phyloP scores from a whole-genome alignment of 2,329 filamentous ascomycete species.

The Colletotrichum magnum region DNA sequence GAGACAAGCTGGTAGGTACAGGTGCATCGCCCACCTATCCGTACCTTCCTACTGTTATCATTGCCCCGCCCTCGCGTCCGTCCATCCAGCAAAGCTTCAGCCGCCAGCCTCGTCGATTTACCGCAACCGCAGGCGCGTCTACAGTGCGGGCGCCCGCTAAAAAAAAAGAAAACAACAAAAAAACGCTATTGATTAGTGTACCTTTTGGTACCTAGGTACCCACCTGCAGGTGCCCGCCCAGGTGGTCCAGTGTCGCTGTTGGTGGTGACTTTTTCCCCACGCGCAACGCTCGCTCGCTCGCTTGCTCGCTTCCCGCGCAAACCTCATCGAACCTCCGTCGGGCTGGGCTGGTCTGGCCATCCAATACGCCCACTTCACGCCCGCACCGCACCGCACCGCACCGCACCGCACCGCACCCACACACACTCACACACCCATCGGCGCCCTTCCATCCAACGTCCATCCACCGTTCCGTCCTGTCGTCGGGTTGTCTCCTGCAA shows the following conservation, averaged over 20 bases:
- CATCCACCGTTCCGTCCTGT: slow-evolving; percentile 17
- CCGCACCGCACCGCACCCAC: slow-evolving; percentile 15
- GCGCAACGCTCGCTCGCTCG: slow-evolving; percentile 6
- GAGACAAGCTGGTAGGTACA: too few relatives aligned
- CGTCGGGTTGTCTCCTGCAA: slow-evolving; percentile 1
- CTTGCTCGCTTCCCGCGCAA: slow-evolving; percentile 28
- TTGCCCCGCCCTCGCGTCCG: background rate
- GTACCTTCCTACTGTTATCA: too few relatives aligned
- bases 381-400: slow-evolving; percentile 6
- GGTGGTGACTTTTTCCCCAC: slow-evolving; percentile 23
- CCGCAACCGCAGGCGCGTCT: background rate
- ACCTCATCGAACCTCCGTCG: slow-evolving; percentile 28
- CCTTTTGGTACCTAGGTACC: too few relatives aligned
- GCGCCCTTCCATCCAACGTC: slow-evolving; percentile 6
- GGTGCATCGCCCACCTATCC: too few relatives aligned
- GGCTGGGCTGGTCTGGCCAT: background rate
- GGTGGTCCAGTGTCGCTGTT: background rate
- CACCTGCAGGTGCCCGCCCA: background rate
- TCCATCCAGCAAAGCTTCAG: slow-evolving; percentile 23
- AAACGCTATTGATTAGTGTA: too few relatives aligned
- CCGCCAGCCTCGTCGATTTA: slow-evolving; percentile 38
- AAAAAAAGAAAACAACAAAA: too few relatives aligned
- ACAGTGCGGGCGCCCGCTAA: too few relatives aligned
- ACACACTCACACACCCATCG: slow-evolving; percentile 26
- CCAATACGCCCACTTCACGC: slow-evolving; percentile 1